These are phyloP conservation scores for Epichloe elymi DNA, from an alignment of 2,329 filamentous ascomycete genomes.

Conservation along the genomic window DNA sequence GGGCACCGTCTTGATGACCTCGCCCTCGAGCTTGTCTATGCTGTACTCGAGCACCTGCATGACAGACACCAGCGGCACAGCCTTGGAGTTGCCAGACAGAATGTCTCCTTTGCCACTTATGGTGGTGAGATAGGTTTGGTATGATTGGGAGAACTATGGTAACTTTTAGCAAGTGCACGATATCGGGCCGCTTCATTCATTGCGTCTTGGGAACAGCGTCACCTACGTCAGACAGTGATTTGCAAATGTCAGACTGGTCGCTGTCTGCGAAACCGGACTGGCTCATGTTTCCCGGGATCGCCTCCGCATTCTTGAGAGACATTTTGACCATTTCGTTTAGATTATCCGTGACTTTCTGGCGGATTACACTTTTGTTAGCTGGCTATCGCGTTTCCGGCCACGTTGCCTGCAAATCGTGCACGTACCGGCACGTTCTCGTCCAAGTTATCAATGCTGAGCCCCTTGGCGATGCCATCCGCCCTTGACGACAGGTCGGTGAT, in stretches of 20 bases:
- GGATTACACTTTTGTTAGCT: neutral
- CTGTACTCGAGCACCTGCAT: slow-evolving; percentile 8
- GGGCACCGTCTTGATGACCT: slow-evolving; percentile 8
- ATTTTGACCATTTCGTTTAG: neutral
- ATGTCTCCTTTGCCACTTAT: slow-evolving; percentile 7
- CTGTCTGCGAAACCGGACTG: neutral
- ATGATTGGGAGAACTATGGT: slow-evolving; percentile 7
- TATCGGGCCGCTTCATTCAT: neutral
- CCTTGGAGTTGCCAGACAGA: slow-evolving; percentile 6
- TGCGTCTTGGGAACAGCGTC: too few relatives aligned
- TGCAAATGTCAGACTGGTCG: slow-evolving; percentile 8
- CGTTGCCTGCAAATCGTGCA: neutral
- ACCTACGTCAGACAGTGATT: slow-evolving; percentile 7
- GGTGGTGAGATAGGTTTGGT: slow-evolving; percentile 8
- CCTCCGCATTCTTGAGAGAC: neutral
- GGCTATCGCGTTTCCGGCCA: neutral
- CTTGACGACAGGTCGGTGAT: slow-evolving; percentile 8
- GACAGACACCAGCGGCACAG: slow-evolving; percentile 5
- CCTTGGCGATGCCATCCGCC: slow-evolving; percentile 1
- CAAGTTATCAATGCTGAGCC: neutral
- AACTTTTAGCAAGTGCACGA: neutral
- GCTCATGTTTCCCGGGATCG: neutral
- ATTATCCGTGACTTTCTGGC: neutral
- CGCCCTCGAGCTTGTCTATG: slow-evolving; percentile 9
- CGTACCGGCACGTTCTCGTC: neutral